phyloP scores from a whole-genome alignment of 805 yeast genomes.

The Kodamaea sagamina region DNA sequence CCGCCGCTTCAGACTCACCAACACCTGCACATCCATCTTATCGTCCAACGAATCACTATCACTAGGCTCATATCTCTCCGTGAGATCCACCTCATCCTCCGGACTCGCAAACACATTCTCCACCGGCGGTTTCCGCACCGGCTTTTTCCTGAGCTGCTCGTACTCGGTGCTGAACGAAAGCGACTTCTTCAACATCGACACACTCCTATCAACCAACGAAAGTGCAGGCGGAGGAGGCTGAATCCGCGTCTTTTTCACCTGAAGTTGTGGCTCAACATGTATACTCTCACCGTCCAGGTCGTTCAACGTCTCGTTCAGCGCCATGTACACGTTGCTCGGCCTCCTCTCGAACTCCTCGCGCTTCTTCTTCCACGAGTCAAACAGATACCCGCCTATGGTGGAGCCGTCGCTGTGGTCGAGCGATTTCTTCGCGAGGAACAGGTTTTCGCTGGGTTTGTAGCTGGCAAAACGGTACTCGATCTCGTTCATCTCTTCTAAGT shows the following conservation, averaged over 20 bases:
- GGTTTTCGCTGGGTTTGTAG: slow-evolving; percentile 17
- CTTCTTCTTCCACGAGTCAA: slow-evolving; percentile 55
- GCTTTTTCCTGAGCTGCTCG: slow-evolving; percentile 2
- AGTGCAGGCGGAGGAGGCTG: slow-evolving; percentile 3
- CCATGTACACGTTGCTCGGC: slow-evolving; percentile 1
- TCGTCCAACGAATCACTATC: slow-evolving; percentile 38
- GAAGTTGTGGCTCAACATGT: background rate
- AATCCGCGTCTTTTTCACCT: background rate
- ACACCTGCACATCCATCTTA: slow-evolving; percentile 66
- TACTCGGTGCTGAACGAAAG: slow-evolving; percentile 20
- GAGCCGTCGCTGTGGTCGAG: slow-evolving; percentile 29
- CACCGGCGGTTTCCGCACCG: background rate
- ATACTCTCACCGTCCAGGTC: slow-evolving; percentile 10
- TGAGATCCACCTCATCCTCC: slow-evolving; percentile 3
- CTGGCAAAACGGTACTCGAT: slow-evolving; percentile 35
- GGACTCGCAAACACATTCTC: slow-evolving; percentile 7
- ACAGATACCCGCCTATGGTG: slow-evolving; percentile 48
- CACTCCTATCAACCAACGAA: slow-evolving; percentile 17
- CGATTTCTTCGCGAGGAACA: slow-evolving; percentile 9
- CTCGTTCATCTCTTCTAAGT: slow-evolving; percentile 24
- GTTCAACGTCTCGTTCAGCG: slow-evolving; percentile 18
- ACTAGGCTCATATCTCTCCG: background rate
- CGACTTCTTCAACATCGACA: slow-evolving; percentile 24
- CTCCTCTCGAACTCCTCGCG: slow-evolving; percentile 46
- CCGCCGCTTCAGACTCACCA: slow-evolving; percentile 66